These are phyloP conservation scores for Candida sonorensis DNA, from an alignment of 805 yeast genomes.

Conservation along the genomic window DNA sequence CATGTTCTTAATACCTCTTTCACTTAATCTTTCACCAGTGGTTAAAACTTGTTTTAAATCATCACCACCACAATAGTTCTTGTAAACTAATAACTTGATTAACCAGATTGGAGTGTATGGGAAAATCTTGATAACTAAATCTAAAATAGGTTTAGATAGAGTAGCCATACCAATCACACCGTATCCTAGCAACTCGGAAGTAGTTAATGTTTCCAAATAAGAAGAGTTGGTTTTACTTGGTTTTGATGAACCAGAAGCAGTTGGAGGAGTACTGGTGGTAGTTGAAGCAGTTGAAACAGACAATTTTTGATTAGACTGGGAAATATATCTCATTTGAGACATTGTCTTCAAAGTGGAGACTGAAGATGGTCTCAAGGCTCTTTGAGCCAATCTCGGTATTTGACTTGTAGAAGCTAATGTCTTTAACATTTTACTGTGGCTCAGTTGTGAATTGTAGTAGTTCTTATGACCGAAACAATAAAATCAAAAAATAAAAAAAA, in stretches of 20 bases:
- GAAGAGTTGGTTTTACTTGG: conserved; percentile 1
- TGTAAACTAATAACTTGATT: conserved; percentile 68
- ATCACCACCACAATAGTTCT: conserved; percentile 89
- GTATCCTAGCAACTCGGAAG: conserved; percentile 53
- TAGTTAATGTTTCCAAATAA: conserved; percentile 48
- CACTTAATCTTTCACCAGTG: conserved; percentile 61
- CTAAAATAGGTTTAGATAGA: conserved; percentile 52
- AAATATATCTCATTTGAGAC: conserved; percentile 1
- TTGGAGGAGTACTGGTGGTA: neutral
- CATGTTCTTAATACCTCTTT: conserved; percentile 85
- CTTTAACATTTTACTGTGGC: no score
- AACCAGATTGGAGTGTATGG: conserved; percentile 70
- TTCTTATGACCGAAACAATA: no score
- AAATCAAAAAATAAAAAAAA: no score
- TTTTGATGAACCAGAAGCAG: neutral
- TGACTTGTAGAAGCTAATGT: no score
- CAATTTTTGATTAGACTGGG: conserved; percentile 6
- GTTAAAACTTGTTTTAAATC: conserved; percentile 57
- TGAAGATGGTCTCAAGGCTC: neutral
- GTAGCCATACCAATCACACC: conserved; percentile 68
- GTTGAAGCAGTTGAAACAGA: conserved; percentile 1
- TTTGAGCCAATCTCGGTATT: neutral
- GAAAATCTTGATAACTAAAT: conserved; percentile 55
- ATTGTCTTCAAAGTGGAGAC: neutral
- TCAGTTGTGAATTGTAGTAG: no score